Base-by-base conservation (phyloP, 2,329 filamentous ascomycete species). In the Hirsutella rhossiliensis region DNA sequence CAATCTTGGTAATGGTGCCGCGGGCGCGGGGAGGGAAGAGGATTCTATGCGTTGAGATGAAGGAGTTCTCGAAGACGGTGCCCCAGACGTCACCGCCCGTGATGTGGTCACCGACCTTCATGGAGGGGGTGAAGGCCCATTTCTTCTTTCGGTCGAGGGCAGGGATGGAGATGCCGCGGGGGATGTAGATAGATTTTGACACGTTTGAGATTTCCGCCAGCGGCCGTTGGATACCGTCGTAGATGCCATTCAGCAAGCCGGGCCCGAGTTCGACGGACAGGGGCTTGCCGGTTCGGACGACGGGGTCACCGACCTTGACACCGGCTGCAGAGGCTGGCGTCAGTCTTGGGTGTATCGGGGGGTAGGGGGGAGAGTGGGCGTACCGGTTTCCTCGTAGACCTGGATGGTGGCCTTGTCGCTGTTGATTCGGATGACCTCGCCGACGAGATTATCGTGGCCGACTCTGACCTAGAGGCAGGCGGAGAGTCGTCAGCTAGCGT, bases 361-460 rank as follows among this genome's bases (percentile, higher is more conserved):
- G 13, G 23, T n/a, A 28, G 4, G 7, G 9, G n/a, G 15, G 17
- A 6, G 32, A 30, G 5, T 11, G 38, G 43, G 15, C 75, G 49
- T 76, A 94, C 88, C 87, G 55, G 92, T 98, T 71, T 98, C 92
- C 67, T 98, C 92, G 73, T 98, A 98, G 54, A 98, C 92, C 71
- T 98, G 92, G 56, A 98, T 94, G 41, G 89, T 95, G 55, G 88
- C 89, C 70, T 90, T 94, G 66, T 98, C 92, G 64, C 73, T 83
- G 59, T 87, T 92, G 69, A 98, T 94, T 64, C 92, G 85, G 75
- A 98, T 98, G 66, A 98, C 92, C 69, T 98, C 92, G 63, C 92
- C 92, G 50, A 94, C 84, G 48, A 98, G 80, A 62, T 84, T 79
- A 61, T 95, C 87, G 62, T 95, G 80, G 56, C 92, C 89, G 56